Evolutionary conservation across 2,329 filamentous ascomycete genomes (phyloP), one percentile per base, ranked within the genome.

Genomic region (Didymella pinodella): DNA sequence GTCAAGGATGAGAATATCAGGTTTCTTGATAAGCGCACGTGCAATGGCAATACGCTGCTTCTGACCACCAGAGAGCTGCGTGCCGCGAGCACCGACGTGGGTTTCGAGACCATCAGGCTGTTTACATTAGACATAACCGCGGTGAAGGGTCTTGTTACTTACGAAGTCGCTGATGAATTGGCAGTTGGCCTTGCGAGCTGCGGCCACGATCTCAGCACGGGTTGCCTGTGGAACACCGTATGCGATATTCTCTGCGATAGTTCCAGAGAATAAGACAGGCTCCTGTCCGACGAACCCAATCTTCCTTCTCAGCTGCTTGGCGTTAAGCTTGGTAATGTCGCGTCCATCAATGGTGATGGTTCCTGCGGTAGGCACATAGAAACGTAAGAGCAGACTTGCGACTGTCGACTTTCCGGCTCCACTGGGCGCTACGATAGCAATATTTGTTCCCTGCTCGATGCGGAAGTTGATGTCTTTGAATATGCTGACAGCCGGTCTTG

Each of bases 31-130:
- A 28, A 99, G 84, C 12, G 95, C 95, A 54, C 96, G 88, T 5
- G 95, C 95, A 76, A 99, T 99, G 36, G 95, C 95, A 70, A 99
- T 98, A 64, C 95, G 90, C 78, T 99, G 95, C 80, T 98, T 98
- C 78, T 99, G 95, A 0, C 95, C 95, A 50, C 95, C 95, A 8
- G 93, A 97, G 0, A 99, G 85, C 77, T 98, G 94, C 1, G 94
- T 93, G 32, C 95, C 95, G 65, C 95, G 86, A 16, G 94, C 90
- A 53, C 96, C 96, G 29, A 97, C 95, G 64, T 91, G 90, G 0
- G 95, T 99, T 73, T 99, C 94, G 7, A 99, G 85, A 4, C 95
- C 95, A 57, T 98, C 93, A 28, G 95, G 95, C 85, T 86, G 45
- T 28, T 61, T 72, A 59, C 53, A 52, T 66, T 68, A 73, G 68